phyloP scores from a whole-genome alignment of 139 green algal genomes.

The Chlorella ohadii region DNA sequence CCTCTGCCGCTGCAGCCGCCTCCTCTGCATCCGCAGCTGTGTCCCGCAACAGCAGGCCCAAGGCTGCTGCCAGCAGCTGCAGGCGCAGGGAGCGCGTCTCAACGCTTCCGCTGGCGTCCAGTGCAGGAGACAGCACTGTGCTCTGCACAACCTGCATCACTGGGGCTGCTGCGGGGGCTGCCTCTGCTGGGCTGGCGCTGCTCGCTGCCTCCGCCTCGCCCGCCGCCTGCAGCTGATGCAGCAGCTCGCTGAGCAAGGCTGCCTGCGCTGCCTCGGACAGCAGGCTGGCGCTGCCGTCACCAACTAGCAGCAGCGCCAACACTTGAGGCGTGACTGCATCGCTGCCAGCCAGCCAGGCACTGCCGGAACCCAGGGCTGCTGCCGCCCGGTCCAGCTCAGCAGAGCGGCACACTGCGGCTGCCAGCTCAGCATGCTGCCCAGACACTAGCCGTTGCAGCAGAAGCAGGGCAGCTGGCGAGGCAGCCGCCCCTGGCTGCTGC shows the following conservation, averaged over 20 bases:
- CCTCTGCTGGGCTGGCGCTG: background rate
- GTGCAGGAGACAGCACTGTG: background rate
- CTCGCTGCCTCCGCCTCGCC: background rate
- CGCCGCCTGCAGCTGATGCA: background rate
- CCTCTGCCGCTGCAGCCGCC: background rate
- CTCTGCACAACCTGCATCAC: slow-evolving; percentile 3
- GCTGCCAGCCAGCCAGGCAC: background rate
- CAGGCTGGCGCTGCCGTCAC: slow-evolving; percentile 1
- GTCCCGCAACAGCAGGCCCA: slow-evolving; percentile 15
- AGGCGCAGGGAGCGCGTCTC: background rate
- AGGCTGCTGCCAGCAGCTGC: background rate
- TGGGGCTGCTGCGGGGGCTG: background rate
- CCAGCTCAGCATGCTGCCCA: background rate
- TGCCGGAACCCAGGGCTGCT: background rate
- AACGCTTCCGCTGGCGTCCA: background rate
- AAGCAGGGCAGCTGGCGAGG: background rate
- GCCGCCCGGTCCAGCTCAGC: slow-evolving; percentile 15
- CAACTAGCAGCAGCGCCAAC: slow-evolving; percentile 16
- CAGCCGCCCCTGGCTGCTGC: background rate
- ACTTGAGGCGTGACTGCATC: background rate
- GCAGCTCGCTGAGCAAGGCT: background rate
- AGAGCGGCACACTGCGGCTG: background rate
- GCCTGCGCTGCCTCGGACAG: background rate
- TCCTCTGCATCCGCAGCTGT: background rate
- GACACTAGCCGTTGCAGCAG: slow-evolving; percentile 8